Evolutionary conservation across 371 early-diverging fungal genomes (phyloP), one percentile per base, ranked within the genome.

Genomic region (Coemansia sp.): DNA sequence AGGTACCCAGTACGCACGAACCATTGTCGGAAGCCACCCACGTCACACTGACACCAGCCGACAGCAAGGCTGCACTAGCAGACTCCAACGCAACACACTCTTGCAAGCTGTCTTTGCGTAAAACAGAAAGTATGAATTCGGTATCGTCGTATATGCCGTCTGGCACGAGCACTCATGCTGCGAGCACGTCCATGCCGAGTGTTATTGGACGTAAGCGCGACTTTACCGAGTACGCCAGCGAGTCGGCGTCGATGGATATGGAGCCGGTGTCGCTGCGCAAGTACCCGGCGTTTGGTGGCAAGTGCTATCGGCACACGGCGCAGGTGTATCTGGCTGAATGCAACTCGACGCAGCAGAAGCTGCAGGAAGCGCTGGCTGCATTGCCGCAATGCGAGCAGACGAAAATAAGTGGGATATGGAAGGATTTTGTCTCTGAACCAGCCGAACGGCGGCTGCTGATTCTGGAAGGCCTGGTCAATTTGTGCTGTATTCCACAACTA

Each of bases 401-500:
- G 29, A 84, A 83, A 52, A 83, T 88, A 53, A 82, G 83, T 29
- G 82, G 78, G 34, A 83, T 88, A 26, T 89, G 89, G 90, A 73
- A 80, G 7, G 63, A 81, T 27, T 87, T 88, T 68, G 82, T 84
- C 24, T 83, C 86, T 2, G 84, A 87, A 40, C 81, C 85, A 21
- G 80, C 85, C 7, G 82, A 82, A 60, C 84, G 83, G 59, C 84
- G 89, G 5, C 73, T 82, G 34, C 72, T 89, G 8, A 88, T 90
- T 7, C 71, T 89, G n/a, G 80, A 83, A 70, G 90, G 92, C 1
- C 68, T 92, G n/a, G 81, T 92, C 21, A 86, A 87, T 48, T 84
- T 86, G 34, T 87, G 85, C 62, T 91, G 90, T 61, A 84, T 89
- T 73, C 89, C 89, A 21, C 90, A 92, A 71, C 86, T 95, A 6